Conservation (phyloP, 345 rosid genomes). For the Psidium guajava region DNA sequence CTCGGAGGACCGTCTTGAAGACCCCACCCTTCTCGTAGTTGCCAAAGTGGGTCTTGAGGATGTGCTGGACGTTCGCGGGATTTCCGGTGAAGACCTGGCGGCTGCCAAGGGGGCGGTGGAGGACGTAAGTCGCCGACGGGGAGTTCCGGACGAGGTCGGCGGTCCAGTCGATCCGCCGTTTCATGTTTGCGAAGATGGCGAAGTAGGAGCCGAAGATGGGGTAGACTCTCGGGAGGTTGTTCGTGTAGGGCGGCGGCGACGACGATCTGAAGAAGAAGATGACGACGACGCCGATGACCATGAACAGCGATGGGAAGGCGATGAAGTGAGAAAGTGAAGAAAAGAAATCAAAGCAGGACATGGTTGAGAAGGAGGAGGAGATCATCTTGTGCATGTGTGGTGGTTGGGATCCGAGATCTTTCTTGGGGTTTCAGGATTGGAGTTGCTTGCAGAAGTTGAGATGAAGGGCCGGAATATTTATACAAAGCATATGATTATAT, state of each 20-base stretch:
- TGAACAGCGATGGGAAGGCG: not conserved
- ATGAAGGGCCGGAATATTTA: not conserved
- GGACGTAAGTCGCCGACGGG: conserved; percentile 30
- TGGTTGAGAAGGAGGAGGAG: not conserved
- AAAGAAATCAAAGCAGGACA: not conserved
- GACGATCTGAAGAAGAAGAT: not conserved
- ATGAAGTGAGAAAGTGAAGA: not conserved
- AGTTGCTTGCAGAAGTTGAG: not conserved
- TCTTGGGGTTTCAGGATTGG: not conserved
- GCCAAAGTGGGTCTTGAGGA: conserved; percentile 44
- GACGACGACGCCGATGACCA: not conserved
- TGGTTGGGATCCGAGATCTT: not conserved
- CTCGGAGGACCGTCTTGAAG: conserved; percentile 9
- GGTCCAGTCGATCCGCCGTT: conserved; percentile 34
- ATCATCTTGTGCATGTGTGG: not conserved
- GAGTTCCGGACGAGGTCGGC: conserved; percentile 25
- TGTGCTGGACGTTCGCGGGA: conserved; percentile 41
- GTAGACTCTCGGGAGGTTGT: conserved; percentile 21
- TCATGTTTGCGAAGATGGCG: conserved; percentile 6
- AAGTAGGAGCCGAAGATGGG: conserved; percentile 39
- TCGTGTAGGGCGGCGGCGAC: not conserved
- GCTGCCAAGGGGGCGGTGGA: conserved; percentile 17
- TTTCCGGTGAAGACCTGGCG: conserved; percentile 34
- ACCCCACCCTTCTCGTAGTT: conserved; percentile 36
- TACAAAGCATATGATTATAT: not conserved